Conservation (phyloP, 305 asterid species). For the Fraxinus sp. region DNA sequence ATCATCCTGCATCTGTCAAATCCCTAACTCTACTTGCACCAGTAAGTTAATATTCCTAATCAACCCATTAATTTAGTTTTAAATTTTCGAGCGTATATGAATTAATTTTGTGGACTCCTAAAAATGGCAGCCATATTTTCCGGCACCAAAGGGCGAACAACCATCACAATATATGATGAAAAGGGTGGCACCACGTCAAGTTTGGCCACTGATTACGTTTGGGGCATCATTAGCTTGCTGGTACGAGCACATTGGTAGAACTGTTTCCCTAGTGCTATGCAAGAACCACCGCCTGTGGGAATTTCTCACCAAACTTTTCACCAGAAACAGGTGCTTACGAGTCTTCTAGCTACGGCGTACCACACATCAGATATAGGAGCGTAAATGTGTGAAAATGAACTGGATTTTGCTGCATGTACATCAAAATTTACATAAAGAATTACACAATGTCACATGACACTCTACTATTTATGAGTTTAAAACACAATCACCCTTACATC, state of each 20-base stretch:
- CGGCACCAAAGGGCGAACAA: background rate
- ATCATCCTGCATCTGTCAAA: constrained; percentile 59
- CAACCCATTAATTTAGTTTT: background rate
- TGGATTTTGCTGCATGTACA: background rate
- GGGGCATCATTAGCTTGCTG: background rate
- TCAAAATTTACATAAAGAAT: no score
- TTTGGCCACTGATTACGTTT: background rate
- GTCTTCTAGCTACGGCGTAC: background rate
- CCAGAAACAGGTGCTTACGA: background rate
- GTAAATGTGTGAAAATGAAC: background rate
- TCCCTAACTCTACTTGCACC: constrained; percentile 89
- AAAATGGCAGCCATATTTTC: background rate
- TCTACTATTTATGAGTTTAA: no score
- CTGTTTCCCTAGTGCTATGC: background rate
- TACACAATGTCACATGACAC: no score
- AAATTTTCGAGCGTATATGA: background rate
- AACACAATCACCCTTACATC: background rate
- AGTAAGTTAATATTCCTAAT: constrained; percentile 37
- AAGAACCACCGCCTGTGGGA: background rate
- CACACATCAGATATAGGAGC: background rate
- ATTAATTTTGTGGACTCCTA: background rate
- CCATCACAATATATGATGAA: background rate
- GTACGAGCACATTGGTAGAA: background rate
- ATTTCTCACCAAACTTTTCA: background rate
- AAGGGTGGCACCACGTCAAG: background rate